phyloP scores from a whole-genome alignment of 345 rosid genomes.

The Populus tremula region DNA sequence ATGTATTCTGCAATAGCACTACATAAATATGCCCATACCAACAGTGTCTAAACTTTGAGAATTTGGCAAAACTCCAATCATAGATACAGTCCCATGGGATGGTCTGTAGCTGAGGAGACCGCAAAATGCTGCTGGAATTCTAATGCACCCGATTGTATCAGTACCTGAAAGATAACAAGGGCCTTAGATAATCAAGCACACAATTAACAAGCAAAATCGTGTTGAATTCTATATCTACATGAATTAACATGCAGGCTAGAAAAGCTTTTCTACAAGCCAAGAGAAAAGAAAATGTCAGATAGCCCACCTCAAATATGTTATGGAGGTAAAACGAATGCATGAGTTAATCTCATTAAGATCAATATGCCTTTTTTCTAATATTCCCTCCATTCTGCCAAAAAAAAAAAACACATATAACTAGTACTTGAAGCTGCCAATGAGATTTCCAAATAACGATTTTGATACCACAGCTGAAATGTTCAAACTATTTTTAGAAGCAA shows the following conservation, averaged over 20 bases:
- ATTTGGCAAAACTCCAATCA: slow-evolving; percentile 72
- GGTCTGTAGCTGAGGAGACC: slow-evolving; percentile 89
- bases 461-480: neutral
- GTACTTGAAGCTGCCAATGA: neutral
- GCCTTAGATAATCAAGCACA: slow-evolving; percentile 3
- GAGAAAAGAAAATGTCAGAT: neutral
- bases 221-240: neutral
- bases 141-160: slow-evolving; percentile 71
- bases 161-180: slow-evolving; percentile 44
- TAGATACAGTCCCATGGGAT: slow-evolving; percentile 77
- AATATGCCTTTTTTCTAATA: neutral
- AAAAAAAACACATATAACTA: neutral
- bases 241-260: neutral
- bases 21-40: slow-evolving; percentile 46
- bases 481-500: neutral
- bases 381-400: neutral
- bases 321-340: neutral
- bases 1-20: slow-evolving; percentile 2
- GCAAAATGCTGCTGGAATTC: slow-evolving; percentile 88
- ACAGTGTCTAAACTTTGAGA: slow-evolving; percentile 80
- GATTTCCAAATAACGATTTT: neutral
- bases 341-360: too few species aligned
- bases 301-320: neutral
- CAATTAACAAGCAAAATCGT: neutral
- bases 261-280: neutral